Evolutionary conservation across 345 rosid genomes (phyloP).

Genomic region (Lagerstroemia speciosa): DNA sequence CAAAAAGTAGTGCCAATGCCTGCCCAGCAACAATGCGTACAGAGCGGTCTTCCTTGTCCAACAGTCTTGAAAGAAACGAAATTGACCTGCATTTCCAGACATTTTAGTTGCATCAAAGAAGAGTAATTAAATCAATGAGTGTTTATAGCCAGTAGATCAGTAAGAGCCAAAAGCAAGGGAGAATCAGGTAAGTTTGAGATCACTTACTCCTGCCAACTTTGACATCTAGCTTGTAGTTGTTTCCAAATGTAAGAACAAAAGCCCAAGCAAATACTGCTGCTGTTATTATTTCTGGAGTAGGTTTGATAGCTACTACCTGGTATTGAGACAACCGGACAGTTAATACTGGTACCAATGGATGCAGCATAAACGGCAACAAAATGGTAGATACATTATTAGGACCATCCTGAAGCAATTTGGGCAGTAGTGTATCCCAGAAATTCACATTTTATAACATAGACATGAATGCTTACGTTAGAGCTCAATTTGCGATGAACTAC

Average conservation of each 20-base stretch:
- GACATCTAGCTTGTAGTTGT: slow-evolving; percentile 41
- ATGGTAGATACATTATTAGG: neutral
- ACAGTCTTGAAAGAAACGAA: slow-evolving; percentile 56
- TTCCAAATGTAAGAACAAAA: slow-evolving; percentile 69
- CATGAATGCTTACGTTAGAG: slow-evolving; percentile 50
- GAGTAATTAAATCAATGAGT: neutral
- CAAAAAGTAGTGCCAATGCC: slow-evolving; percentile 77
- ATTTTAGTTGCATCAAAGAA: neutral
- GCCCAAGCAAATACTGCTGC: slow-evolving; percentile 89
- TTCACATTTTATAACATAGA: neutral
- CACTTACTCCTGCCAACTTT: slow-evolving; percentile 80
- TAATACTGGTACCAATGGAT: neutral
- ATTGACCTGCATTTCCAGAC: slow-evolving; percentile 43
- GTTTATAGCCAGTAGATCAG: neutral
- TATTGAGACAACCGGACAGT: neutral
- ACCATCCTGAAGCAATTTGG: neutral
- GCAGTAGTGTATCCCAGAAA: neutral
- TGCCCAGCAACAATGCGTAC: slow-evolving; percentile 94
- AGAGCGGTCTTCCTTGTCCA: slow-evolving; percentile 81
- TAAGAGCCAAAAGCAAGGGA: neutral
- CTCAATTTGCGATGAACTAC: slow-evolving; percentile 74
- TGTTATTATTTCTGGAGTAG: slow-evolving; percentile 47
- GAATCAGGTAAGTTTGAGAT: neutral
- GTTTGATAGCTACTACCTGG: slow-evolving; percentile 63
- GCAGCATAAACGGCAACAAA: neutral